phyloP scores from a whole-genome alignment of 257 asterid genomes.

The Knoxia roxburghii region DNA sequence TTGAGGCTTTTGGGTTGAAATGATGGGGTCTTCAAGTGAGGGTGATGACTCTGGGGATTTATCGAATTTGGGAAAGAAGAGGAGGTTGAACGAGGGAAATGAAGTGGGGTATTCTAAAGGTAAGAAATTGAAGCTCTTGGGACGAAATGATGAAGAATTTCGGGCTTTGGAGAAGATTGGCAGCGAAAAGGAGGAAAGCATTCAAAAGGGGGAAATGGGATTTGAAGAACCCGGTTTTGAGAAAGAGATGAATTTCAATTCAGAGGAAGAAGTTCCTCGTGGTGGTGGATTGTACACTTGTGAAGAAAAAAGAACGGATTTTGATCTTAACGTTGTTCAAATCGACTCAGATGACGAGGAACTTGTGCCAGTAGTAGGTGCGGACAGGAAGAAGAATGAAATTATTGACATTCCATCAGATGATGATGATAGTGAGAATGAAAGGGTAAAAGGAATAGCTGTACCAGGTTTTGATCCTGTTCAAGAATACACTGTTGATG shows the following conservation, averaged over 20 bases:
- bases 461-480: conserved; percentile 24
- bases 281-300: conserved; percentile 18
- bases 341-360: conserved; percentile 5
- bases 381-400: conserved; percentile 18
- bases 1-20: conserved; percentile 1
- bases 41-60: conserved; percentile 8
- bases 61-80: conserved; percentile 26
- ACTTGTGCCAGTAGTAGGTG: background rate
- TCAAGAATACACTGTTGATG: conserved; percentile 32
- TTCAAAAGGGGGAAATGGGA: conserved; percentile 20
- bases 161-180: conserved; percentile 21
- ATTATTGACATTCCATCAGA: conserved; percentile 39
- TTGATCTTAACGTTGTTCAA: conserved; percentile 45
- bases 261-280: conserved; percentile 16
- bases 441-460: conserved; percentile 34
- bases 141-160: conserved; percentile 22
- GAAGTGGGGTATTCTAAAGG: conserved; percentile 26
- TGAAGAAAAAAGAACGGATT: conserved; percentile 13
- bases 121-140: conserved; percentile 36
- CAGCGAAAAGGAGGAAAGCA: conserved; percentile 21
- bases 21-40: conserved; percentile 14
- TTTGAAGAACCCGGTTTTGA: conserved; percentile 15
- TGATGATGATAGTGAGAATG: conserved; percentile 43
- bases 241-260: conserved; percentile 15
- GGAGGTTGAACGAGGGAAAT: conserved; percentile 32